Conservation (phyloP, 768 basidiomycete species). For the Rhodotorula diobovata region DNA sequence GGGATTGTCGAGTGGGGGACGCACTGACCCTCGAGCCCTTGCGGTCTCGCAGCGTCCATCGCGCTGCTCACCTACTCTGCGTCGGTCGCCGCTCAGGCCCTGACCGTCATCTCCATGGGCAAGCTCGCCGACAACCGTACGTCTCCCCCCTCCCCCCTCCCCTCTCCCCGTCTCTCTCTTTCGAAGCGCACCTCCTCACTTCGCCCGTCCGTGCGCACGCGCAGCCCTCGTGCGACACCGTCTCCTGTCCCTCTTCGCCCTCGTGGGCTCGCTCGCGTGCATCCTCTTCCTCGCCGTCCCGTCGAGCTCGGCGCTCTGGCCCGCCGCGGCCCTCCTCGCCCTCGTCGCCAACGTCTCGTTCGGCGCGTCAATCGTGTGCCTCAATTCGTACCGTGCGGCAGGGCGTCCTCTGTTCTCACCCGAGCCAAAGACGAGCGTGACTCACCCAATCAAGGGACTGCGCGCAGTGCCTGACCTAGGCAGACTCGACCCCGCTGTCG, state of each 20-base stretch:
- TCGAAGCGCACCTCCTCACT: background rate
- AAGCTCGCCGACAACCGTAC: slow-evolving; percentile 82
- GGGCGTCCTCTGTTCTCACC: background rate
- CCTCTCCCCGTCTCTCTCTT: too few species aligned
- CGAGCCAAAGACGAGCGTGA: slow-evolving; percentile 43
- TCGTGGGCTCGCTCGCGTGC: slow-evolving; percentile 64
- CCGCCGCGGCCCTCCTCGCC: slow-evolving; percentile 63
- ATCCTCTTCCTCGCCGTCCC: slow-evolving; percentile 68
- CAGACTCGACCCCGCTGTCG: slow-evolving; percentile 6
- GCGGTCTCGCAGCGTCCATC: slow-evolving; percentile 16
- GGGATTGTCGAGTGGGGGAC: too few species aligned
- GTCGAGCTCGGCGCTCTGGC: slow-evolving; percentile 67
- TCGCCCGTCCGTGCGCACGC: background rate
- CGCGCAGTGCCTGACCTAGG: slow-evolving; percentile 43
- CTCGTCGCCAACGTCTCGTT: slow-evolving; percentile 79
- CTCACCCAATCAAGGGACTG: too few species aligned
- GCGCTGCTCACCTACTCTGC: slow-evolving; percentile 84
- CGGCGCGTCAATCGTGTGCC: slow-evolving; percentile 77
- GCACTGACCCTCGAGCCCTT: background rate
- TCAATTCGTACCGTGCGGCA: slow-evolving; percentile 68
- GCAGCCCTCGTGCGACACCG: slow-evolving; percentile 66
- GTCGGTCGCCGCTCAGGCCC: slow-evolving; percentile 80
- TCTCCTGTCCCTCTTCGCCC: slow-evolving; percentile 69
- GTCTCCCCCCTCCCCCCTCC: slow-evolving; percentile 44
- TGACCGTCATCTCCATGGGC: slow-evolving; percentile 93